These are phyloP conservation scores for Diddensiella transvaalensis DNA, from an alignment of 805 yeast genomes.

Conservation along the genomic window DNA sequence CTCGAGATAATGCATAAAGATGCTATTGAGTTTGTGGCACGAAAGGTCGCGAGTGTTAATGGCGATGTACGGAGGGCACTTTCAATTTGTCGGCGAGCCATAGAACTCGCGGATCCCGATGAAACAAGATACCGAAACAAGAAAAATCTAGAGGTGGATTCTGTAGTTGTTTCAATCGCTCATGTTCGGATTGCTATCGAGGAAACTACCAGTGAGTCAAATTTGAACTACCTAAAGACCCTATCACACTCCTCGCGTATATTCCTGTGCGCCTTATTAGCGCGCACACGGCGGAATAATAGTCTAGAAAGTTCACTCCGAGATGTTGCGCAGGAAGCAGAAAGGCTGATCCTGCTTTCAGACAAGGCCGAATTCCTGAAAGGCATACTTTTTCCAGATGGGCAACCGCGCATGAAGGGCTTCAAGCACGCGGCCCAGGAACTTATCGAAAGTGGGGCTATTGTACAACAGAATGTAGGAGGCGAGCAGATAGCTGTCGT, in stretches of 20 bases:
- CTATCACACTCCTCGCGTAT: conserved; percentile 70
- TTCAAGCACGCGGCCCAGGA: conserved; percentile 61
- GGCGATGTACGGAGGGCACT: conserved; percentile 97
- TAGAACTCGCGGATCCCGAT: conserved; percentile 70
- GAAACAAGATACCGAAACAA: conserved; percentile 32
- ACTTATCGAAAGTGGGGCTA: conserved; percentile 72
- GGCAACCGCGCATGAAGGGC: conserved; percentile 52
- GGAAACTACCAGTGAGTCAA: conserved; percentile 75
- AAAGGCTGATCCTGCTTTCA: conserved; percentile 43
- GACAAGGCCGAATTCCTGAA: conserved; percentile 33
- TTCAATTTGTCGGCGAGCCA: conserved; percentile 82
- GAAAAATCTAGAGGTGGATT: conserved; percentile 12
- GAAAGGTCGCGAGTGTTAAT: conserved; percentile 92
- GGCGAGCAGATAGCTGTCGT: conserved; percentile 67
- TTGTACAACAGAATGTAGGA: conserved; percentile 61
- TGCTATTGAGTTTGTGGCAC: conserved; percentile 86
- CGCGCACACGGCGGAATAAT: conserved; percentile 64
- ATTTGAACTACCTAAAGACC: conserved; percentile 51
- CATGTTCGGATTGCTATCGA: conserved; percentile 77
- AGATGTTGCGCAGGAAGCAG: conserved; percentile 74
- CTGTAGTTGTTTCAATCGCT: conserved; percentile 46
- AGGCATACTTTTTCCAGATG: conserved; percentile 35
- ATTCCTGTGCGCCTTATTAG: conserved; percentile 62
- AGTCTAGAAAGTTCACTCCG: conserved; percentile 68
- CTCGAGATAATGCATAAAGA: conserved; percentile 46